phyloP scores from a whole-genome alignment of 2,329 filamentous ascomycete genomes.

The Aspergillus piperis region DNA sequence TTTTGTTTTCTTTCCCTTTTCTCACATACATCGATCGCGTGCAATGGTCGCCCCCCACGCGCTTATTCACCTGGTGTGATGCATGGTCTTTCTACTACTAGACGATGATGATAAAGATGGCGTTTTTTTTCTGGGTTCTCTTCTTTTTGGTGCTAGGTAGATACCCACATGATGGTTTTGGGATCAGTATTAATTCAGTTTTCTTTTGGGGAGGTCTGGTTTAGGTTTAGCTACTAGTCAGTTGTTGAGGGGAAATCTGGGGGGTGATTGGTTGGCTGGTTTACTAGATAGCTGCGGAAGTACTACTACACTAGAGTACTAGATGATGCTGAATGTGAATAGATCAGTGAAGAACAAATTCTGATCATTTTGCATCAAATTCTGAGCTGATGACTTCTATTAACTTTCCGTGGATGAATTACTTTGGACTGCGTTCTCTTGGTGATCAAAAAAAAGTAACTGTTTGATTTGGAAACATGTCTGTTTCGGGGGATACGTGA shows the following conservation, averaged over 20 bases:
- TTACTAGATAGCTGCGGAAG: no score
- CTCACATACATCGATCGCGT: background rate
- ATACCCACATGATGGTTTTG: constrained; percentile 1
- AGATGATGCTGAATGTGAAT: no score
- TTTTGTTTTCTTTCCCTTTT: background rate
- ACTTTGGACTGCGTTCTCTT: background rate
- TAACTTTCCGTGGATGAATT: background rate
- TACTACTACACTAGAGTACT: no score
- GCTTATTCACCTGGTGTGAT: no score
- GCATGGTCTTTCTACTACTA: no score
- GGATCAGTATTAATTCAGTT: background rate
- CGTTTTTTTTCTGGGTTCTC: background rate
- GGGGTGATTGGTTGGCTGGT: no score
- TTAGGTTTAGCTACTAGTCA: background rate
- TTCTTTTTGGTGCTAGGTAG: background rate
- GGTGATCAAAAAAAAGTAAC: background rate
- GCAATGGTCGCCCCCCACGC: no score
- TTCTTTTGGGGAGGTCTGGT: background rate
- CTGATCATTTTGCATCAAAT: no score
- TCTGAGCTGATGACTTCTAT: no score
- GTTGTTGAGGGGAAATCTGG: no score
- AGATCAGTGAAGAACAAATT: no score
- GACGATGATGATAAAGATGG: background rate
- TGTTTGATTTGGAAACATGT: background rate
- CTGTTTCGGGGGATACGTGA: background rate